Percentiles rank a stretch among this genome's conserved stretches.
Conservation (phyloP, 2,329 filamentous ascomycete species). For the Coleophoma cylindrospora region DNA sequence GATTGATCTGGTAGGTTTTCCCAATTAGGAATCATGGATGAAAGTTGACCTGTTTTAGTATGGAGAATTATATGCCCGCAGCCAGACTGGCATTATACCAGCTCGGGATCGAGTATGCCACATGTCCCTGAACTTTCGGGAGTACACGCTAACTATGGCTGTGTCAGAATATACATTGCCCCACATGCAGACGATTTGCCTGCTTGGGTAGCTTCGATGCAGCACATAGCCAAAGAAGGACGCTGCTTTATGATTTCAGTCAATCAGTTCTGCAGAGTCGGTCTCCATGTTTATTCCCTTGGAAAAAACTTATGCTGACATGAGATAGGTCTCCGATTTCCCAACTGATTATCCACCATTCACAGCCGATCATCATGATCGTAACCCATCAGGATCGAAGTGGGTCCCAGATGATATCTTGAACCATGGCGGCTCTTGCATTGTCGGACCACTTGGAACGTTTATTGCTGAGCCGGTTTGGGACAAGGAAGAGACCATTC, state of each 20-base stretch:
- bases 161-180: slow-evolving; percentile 18
- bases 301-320: not conserved
- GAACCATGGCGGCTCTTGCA: slow-evolving; percentile 34
- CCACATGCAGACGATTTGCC: slow-evolving; percentile 19
- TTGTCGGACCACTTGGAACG: slow-evolving; percentile 33
- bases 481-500: slow-evolving; percentile 34
- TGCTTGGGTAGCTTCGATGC: slow-evolving; percentile 35
- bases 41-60: slow-evolving; percentile 17
- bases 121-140: no score
- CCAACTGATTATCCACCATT: slow-evolving; percentile 36
- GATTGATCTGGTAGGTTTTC: slow-evolving; percentile 31
- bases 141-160: no score
- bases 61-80: slow-evolving; percentile 36
- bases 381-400: slow-evolving; percentile 29
- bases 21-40: no score
- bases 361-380: slow-evolving; percentile 31
- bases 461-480: slow-evolving; percentile 33
- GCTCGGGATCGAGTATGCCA: slow-evolving; percentile 28
- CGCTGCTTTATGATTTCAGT: slow-evolving; percentile 36
- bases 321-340: slow-evolving; percentile 28
- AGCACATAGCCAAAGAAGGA: slow-evolving; percentile 38
- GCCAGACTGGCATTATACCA: slow-evolving; percentile 36
- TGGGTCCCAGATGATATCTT: slow-evolving; percentile 33
- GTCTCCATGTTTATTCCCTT: not conserved
- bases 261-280: slow-evolving; percentile 29